Base-by-base conservation (phyloP, 2,329 filamentous ascomycete species). In the Elsinoe ampelina region DNA sequence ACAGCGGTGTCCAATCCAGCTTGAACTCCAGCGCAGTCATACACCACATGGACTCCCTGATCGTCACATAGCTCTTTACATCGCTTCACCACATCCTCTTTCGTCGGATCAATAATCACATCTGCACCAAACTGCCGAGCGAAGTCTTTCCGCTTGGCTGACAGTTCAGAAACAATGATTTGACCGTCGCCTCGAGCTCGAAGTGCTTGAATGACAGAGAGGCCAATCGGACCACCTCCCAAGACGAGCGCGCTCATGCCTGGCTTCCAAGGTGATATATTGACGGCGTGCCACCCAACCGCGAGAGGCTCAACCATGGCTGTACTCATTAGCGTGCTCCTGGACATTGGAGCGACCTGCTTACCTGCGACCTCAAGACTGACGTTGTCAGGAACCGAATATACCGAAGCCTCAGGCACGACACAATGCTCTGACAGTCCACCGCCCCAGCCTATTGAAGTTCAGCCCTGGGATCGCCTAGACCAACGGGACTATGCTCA, bases 221-320 rank as follows among this genome's bases (percentile, higher is more conserved):
- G 71, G 7, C 78, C 77, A 58, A 81, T 80, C 0, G 78, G 78
- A 1, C 78, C 78, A 15, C 75, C 77, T 13, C 78, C 78, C 1
- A 80, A 67, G 13, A 81, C 70, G 17, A 81, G 66, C 0, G 71
- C 76, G 0, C 71, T 66, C 57, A 78, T 71, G 15, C 72, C 73
- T 4, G 67, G 63, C 60, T 76, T 74, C 67, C 75, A 77, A 0
- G 74, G 73, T 36, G 75, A 77, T 54, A 75, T 71, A 47, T 75
- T 74, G 34, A 80, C 75, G 1, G 77, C 77, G 61, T 81, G 78
- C 77, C 77, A 81, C 15, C 75, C 78, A 1, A 81, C 78, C 3
- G 78, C 72, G 0, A 81, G 67, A 1, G 78, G 78, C 62, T 80
- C 78, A 43, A 80, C 71, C 30, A 81, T 69, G 0, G 78, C 78